These are phyloP conservation scores for Phoma sp. DNA, from an alignment of 2,329 filamentous ascomycete genomes.

Conservation along the genomic window DNA sequence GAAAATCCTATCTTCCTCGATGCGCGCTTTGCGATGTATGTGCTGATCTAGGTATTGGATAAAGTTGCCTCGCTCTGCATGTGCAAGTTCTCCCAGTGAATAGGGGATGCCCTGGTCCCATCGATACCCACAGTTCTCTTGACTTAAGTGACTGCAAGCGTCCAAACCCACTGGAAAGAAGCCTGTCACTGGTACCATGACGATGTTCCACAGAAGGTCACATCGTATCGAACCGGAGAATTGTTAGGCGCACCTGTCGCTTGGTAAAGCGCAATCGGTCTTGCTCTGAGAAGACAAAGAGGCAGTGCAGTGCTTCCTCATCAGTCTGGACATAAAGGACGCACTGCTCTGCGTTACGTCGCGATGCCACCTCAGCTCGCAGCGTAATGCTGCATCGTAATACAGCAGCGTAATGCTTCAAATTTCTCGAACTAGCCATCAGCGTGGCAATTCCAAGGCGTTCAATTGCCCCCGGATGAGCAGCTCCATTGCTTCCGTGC, in stretches of 20 bases:
- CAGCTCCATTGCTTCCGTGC: constrained; percentile 14
- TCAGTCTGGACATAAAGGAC: too few species aligned
- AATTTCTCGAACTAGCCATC: background rate
- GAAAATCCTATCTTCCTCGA: background rate
- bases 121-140: background rate
- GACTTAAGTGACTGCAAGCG: background rate
- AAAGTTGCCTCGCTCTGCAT: background rate
- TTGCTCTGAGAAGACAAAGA: background rate
- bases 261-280: background rate
- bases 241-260: background rate
- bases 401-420: background rate
- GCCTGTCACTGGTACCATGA: background rate
- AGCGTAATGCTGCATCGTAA: too few species aligned
- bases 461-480: too few species aligned
- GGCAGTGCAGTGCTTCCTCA: background rate
- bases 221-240: constrained; percentile 2
- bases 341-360: background rate
- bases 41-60: background rate
- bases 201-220: background rate
- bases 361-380: background rate
- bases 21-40: background rate
- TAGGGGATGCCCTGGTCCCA: background rate
- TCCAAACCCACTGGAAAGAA: background rate
- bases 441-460: too few species aligned
- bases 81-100: background rate